Evolutionary conservation across 108 stramenopile genomes (phyloP).

Genomic region (Pseudonitzschia delicatissima): DNA sequence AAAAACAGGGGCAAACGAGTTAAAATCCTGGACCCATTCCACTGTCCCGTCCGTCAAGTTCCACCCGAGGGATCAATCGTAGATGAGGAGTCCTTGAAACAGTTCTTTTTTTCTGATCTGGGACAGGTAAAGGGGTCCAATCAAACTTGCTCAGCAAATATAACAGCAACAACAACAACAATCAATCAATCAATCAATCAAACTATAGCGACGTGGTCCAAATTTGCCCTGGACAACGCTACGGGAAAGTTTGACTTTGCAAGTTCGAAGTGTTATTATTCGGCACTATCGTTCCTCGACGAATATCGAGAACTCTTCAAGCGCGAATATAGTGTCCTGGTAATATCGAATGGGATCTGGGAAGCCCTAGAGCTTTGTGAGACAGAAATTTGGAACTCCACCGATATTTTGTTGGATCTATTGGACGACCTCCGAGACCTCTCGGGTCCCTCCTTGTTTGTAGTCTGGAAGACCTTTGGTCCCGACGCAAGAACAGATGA

Average conservation of each 20-base stretch:
- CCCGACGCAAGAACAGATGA: background rate
- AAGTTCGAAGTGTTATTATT: background rate
- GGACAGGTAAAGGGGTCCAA: background rate
- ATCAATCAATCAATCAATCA: no score
- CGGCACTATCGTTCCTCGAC: background rate
- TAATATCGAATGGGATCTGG: background rate
- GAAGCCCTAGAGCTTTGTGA: background rate
- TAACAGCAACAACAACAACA: background rate
- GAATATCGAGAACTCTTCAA: background rate
- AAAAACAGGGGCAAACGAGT: background rate
- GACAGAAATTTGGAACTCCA: no score
- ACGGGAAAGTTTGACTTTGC: background rate
- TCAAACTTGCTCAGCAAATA: background rate
- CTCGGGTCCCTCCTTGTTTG: background rate
- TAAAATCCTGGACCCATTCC: background rate
- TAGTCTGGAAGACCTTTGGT: slow-evolving; percentile 1
- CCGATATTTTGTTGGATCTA: background rate
- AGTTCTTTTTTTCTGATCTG: background rate
- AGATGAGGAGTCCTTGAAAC: background rate
- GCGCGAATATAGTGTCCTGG: background rate
- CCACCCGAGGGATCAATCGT: background rate
- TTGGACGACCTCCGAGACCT: background rate
- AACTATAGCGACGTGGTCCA: background rate
- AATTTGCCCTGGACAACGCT: background rate
- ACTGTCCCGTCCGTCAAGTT: background rate